A percentile compares a stretch with the other conserved stretches of the same genome.
Evolutionary conservation across 257 asterid species (phyloP).

Genomic region (Ehretia macrophylla): DNA sequence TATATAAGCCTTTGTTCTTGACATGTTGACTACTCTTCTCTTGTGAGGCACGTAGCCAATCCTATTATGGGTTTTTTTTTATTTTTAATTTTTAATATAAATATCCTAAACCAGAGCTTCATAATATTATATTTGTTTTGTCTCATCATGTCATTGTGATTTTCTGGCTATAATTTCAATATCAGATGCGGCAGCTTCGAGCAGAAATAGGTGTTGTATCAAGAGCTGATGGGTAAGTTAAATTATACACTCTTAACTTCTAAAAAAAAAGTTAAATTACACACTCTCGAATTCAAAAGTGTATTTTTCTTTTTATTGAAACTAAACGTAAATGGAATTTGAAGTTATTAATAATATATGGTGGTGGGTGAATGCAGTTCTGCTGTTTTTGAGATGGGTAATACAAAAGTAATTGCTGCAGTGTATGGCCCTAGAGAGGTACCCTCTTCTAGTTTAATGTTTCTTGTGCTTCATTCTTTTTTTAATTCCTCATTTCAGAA

Average conservation of each 20-base stretch:
- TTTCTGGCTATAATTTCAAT: not conserved
- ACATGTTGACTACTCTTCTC: no score
- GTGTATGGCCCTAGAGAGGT: slow-evolving; percentile 99
- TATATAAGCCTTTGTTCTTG: no score
- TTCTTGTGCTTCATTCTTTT: not conserved
- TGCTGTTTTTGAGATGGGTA: slow-evolving; percentile 93
- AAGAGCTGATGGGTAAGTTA: slow-evolving; percentile 84
- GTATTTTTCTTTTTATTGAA: not conserved
- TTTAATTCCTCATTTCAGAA: not conserved
- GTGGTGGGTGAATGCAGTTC: slow-evolving; percentile 58
- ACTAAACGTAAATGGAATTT: slow-evolving; percentile 11
- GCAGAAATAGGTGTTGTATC: slow-evolving; percentile 85
- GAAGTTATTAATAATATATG: not conserved
- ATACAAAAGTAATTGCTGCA: slow-evolving; percentile 96
- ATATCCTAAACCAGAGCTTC: no score
- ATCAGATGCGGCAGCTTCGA: slow-evolving; percentile 91
- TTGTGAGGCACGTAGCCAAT: no score
- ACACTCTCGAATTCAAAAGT: not conserved
- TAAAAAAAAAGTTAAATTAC: not conserved
- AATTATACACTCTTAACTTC: not conserved
- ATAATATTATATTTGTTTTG: no score
- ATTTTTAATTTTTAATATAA: no score
- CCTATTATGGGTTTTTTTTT: no score
- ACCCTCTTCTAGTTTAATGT: not conserved
- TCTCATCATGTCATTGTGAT: no score